Evolutionary conservation across 208 protist species (phyloP), one percentile per base, ranked within the genome.

Genomic region (Wallacemonas collosoma): DNA sequence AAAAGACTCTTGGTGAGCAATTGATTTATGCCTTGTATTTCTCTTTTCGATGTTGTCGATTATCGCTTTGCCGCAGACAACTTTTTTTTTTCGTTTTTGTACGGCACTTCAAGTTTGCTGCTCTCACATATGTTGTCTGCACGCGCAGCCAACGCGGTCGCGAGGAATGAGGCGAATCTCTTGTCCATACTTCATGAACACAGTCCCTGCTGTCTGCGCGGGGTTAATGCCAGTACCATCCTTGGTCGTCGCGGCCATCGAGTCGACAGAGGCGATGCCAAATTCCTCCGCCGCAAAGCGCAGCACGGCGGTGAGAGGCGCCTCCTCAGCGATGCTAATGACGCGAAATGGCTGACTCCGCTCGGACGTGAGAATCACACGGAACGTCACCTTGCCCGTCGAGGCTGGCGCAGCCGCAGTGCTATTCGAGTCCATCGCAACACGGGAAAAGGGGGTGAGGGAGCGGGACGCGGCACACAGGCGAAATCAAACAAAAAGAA

Each of bases 191-290:
- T 98, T 98, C 80, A 99, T 89, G 68, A 98, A 98, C 41, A 98
- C 94, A 64, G 82, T 93, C 41, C 96, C 96, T 14, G 95, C 87
- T 12, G 86, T 98, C 76, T 98, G 95, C 50, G 91, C 76, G 1
- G 98, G 98, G 78, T 98, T 98, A 71, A 99, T 98, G 44, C 98
- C 98, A 0, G 97, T 97, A 65, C 97, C 97, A 73, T 98, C 97
- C 78, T 94, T 94, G 48, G 89, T 94, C 39, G 88, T 96, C 47
- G 87, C 87, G 3, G 88, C 87, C 88, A 94, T 94, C 43, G 83
- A 93, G 73, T 94, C 88, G 12, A 91, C 86, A 1, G 80, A 89
- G 15, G 86, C 75, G 68, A 92, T 88, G 55, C 88, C 83, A 36
- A 98, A 95, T 83, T 98, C 93, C 82, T 98, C 93, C 2, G 97